phyloP scores from a whole-genome alignment of 108 stramenopile genomes.

The Phaeodactylum tricornutum region DNA sequence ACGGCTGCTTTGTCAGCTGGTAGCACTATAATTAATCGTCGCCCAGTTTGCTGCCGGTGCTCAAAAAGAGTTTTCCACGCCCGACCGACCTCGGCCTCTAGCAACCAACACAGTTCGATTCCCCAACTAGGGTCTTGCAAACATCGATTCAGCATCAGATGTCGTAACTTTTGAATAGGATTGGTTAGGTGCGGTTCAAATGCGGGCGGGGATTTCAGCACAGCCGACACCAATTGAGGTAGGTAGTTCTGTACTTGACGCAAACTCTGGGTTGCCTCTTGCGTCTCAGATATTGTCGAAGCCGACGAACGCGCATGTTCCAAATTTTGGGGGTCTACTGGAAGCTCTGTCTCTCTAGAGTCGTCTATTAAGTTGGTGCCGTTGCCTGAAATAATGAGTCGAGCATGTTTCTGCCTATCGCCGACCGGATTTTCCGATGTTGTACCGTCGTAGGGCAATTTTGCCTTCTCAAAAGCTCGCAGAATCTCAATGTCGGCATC shows the following conservation, averaged over 20 bases:
- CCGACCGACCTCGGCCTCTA: constrained; percentile 85
- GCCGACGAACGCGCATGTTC: no score
- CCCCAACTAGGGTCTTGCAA: constrained; percentile 67
- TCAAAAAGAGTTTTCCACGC: constrained; percentile 81
- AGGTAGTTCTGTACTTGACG: constrained; percentile 52
- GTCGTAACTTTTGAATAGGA: constrained; percentile 64
- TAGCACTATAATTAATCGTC: constrained; percentile 64
- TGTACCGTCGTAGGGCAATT: neutral
- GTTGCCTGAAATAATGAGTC: neutral
- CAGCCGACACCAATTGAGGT: constrained; percentile 75
- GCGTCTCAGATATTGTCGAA: neutral
- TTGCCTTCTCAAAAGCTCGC: constrained; percentile 13
- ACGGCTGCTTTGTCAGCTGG: constrained; percentile 80
- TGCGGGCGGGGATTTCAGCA: constrained; percentile 66
- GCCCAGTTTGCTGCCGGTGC: constrained; percentile 76
- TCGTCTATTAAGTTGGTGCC: constrained; percentile 6
- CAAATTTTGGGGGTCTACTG: no score
- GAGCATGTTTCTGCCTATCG: neutral
- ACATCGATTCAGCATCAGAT: constrained; percentile 50
- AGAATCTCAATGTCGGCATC: constrained; percentile 29
- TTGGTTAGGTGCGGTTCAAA: constrained; percentile 37
- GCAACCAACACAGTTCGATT: constrained; percentile 78
- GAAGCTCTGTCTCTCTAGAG: neutral
- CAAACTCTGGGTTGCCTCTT: constrained; percentile 1
- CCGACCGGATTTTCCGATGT: neutral